Evolutionary conservation across 192 early-diverging fungal genomes (phyloP), one percentile per base, ranked within the genome.

Genomic region (Umbelopsis ramanniana): DNA sequence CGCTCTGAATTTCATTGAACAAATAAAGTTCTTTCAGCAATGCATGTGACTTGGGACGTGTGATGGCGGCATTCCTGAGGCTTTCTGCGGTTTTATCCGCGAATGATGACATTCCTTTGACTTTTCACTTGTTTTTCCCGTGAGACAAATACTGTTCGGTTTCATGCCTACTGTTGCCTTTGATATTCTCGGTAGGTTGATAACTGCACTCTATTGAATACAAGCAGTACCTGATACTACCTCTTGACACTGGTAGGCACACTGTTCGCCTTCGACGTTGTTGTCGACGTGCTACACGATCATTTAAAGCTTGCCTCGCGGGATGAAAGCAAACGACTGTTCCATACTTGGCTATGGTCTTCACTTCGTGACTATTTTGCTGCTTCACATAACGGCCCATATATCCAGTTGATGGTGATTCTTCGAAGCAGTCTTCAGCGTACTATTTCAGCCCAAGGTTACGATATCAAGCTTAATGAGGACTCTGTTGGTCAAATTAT

Each of bases 121-220:
- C 17, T 15, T 57, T 37, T 63, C 33, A 29, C 57, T 63, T 29
- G 7, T 63, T 35, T 60, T 63, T 37, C 19, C 14, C 33, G 26
- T 37, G 15, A 29, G 29, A 63, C 33, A 63, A 12, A 6, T 63
- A 17, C 15, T 29, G 33, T n/a, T 3, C 26, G 17, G 19, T 21
- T 29, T 54, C 45, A 77, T 77, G 76, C 71, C 76, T 22, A 70
- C 71, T 29, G 54, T 69, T 45, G 76, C 76, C 14, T 77, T 77
- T 57, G 71, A 77, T 48, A 68, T 77, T 21, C 45, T 77, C 52
- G 76, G 74, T 75, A 75, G 23, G 23, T 6, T 3, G 3, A 26
- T 19, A 47, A 24, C 9, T 23, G 12, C 45, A 37, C 24, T 17
- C 52, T 9, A 46, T 52, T 8, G 5, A 17, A 6, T 52, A 17